Base-by-base conservation (phyloP, 2,329 filamentous ascomycete genomes). In the Cladosporium oxysporum region DNA sequence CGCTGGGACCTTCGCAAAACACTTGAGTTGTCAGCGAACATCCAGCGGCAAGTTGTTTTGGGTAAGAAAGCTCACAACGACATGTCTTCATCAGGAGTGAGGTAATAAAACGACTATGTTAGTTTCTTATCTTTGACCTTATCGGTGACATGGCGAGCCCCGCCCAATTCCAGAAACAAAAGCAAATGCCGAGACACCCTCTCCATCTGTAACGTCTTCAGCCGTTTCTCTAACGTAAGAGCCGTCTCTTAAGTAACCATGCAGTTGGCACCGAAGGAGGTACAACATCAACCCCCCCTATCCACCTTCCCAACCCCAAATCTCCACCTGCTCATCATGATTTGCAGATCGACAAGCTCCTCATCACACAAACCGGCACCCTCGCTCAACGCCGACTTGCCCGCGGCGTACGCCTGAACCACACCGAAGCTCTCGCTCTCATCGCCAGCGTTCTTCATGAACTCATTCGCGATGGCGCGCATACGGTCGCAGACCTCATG, bases 401-500 rank as follows among this genome's bases (percentile, higher is more conserved):
- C 35, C 85, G 94, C 73, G 94, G 94, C 61, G 88, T 97, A 63
- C 90, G 89, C 76, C 83, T 98, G 72, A 98, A 98, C 76, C 92
- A 97, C 81, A 85, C 90, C 35, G 94, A 98, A 83, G 92, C 94
- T 68, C 89, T 88, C 71, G 90, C 90, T 31, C 85, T 93, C 71
- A 96, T 97, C 74, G 89, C 93, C 68, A 93, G 87, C 76, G 93
- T 93, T 78, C 85, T 98, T 59, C 94, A 97, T 79, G 94, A 98
- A 85, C 89, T 97, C 73, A 96, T 98, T 78, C 93, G 94, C 78
- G 94, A 98, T 94, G 94, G 94, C 76, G 88, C 90, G 71, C 92
- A 97, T 81, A 91, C 87, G 16, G 94, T 98, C 63, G 90, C 93
- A 47, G 93, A 97, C 78, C 91, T 98, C 76, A 98, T 98, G 93